phyloP scores from a whole-genome alignment of 768 basidiomycete species.

The Lyophyllum atratum region DNA sequence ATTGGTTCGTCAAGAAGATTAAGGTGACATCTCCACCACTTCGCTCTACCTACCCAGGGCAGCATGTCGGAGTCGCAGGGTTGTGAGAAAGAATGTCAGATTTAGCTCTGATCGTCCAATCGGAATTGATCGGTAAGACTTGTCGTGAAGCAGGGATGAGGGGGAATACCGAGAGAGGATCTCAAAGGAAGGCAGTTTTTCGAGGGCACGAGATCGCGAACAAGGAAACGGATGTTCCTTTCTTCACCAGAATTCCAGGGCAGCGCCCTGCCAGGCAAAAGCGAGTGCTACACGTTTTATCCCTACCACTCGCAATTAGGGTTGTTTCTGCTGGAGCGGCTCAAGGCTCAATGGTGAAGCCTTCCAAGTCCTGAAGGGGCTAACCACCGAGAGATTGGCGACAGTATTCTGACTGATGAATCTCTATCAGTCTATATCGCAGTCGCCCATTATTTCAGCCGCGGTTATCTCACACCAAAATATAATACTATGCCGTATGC shows the following conservation, averaged over 20 bases:
- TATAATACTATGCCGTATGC: slow-evolving; percentile 4
- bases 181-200: slow-evolving; percentile 2
- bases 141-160: slow-evolving; percentile 5
- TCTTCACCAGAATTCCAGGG: background rate
- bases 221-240: slow-evolving; percentile 5
- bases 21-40: background rate
- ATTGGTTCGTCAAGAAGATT: background rate
- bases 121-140: background rate
- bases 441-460: background rate
- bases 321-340: background rate
- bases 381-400: slow-evolving; percentile 9
- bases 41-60: background rate
- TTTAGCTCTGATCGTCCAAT: slow-evolving; percentile 5
- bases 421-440: no score
- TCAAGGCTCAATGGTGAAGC: background rate
- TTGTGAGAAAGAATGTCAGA: background rate
- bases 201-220: slow-evolving; percentile 3
- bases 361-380: background rate
- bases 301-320: slow-evolving; percentile 2
- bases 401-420: background rate
- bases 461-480: background rate
- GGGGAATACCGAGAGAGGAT: slow-evolving; percentile 6
- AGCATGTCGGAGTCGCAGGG: background rate
- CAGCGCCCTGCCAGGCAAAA: background rate
- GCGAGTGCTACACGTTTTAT: slow-evolving; percentile 14